Conservation (phyloP, 257 asterid species). For the Nicotiana benthamiana region DNA sequence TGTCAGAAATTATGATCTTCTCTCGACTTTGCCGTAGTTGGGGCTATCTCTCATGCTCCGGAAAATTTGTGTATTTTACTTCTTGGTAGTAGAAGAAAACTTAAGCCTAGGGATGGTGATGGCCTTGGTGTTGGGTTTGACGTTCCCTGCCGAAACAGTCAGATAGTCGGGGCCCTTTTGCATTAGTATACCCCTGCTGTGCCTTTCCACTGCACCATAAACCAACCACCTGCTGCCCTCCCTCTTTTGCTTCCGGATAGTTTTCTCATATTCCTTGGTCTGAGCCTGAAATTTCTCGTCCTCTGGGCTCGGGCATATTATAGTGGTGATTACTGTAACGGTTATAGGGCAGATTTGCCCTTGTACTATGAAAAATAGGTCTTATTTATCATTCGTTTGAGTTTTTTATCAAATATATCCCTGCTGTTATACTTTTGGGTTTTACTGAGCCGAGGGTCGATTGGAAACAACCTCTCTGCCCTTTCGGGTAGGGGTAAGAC, state of each 20-base stretch:
- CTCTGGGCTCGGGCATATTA: not conserved
- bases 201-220: accelerated
- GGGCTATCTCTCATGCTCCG: not conserved
- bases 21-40: not conserved
- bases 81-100: not conserved
- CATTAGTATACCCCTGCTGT: not conserved
- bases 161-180: too few relatives aligned
- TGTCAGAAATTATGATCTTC: not conserved
- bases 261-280: not conserved
- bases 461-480: too few relatives aligned
- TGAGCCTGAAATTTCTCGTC: not conserved
- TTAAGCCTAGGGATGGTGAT: not conserved
- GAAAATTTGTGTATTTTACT: not conserved
- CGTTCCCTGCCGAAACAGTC: too few relatives aligned
- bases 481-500: too few relatives aligned
- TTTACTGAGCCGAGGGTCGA: too few relatives aligned
- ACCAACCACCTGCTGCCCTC: not conserved
- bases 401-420: too few relatives aligned
- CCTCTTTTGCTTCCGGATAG: not conserved
- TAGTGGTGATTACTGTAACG: too few relatives aligned
- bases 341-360: too few relatives aligned
- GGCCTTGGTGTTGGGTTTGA: not conserved
- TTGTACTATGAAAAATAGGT: too few relatives aligned
- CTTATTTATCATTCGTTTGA: too few relatives aligned
- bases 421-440: too few relatives aligned